Base-by-base conservation (phyloP, 371 early-diverging fungal species). In the Lichtheimia hyalospora region DNA sequence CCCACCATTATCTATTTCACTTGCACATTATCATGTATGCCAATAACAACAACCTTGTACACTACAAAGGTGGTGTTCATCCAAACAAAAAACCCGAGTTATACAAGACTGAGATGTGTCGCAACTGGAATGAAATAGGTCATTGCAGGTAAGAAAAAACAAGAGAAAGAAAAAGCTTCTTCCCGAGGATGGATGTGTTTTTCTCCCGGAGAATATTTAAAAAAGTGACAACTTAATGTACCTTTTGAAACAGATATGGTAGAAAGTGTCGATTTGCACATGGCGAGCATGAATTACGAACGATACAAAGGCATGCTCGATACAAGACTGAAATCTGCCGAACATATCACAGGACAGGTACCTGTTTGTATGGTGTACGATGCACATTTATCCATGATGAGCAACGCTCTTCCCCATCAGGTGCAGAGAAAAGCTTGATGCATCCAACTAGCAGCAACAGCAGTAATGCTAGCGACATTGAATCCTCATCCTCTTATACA, bases 221-320 rank as follows among this genome's bases (percentile, higher is more conserved):
- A 34, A n/a, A 34, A 34, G 8, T 34, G 34, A 34, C 34, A 34
- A 34, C 34, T 34, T 34, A 8, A 8, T 34, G 34, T 34, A 34
- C 34, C 34, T 34, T 34, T 34, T 34, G 18, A 46, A 46, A 46
- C 24, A 88, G 88, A 61, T 99, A 97, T 74, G 94, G 92, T 3
- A 84, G 81, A 24, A 92, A 93, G 76, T 99, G 99, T 76, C 95
- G 97, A 67, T 99, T 97, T 87, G 98, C 97, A 8, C 98, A 99
- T 70, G 87, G 88, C 13, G 53, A 64, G 18, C 60, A 72, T 25
- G 98, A 99, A 74, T 83, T 96, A 46, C 83, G 96, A 25, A 69
- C 74, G 25, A 85, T 96, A 3, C 79, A 83, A 52, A 88, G 98
- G 39, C 98, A 98, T 79, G 96, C 92, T 24, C 88, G 90, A 59